Evolutionary conservation across 1,139 yeast species (phyloP).

Genomic region (Geotrichum restrictum): DNA sequence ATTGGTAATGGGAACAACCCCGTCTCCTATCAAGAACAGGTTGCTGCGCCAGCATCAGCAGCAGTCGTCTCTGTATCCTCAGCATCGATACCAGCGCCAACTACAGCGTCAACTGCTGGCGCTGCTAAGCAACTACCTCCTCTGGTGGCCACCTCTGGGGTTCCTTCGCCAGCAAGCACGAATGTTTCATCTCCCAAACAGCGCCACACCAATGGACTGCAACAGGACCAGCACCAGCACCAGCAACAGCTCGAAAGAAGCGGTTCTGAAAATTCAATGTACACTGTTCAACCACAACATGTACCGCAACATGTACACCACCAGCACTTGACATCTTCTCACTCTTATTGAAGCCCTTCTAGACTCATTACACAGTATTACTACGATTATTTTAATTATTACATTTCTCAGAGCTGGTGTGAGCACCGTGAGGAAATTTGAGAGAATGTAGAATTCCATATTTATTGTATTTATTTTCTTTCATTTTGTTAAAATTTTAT

Average conservation of each 20-base stretch:
- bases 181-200: slow-evolving; percentile 6
- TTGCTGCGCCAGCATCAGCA: background rate
- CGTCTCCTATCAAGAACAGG: background rate
- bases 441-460: too few species aligned
- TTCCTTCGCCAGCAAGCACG: slow-evolving; percentile 5
- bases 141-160: slow-evolving; percentile 1
- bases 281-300: background rate
- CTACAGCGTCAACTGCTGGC: background rate
- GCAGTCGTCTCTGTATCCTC: background rate
- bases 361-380: background rate
- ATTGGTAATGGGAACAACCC: background rate
- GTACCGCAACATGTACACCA: background rate
- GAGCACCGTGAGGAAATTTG: too few species aligned
- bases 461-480: too few species aligned
- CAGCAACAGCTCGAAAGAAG: background rate
- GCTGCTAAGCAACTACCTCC: slow-evolving; percentile 3
- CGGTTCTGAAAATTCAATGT: too few species aligned
- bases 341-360: too few species aligned
- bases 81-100: background rate
- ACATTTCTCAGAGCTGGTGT: background rate
- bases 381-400: background rate
- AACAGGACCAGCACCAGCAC: background rate
- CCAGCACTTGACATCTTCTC: too few species aligned
- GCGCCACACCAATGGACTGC: background rate
- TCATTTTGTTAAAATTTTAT: too few species aligned